Base-by-base conservation (phyloP, 2,329 filamentous ascomycete species). In the Mollisia scopiformis region DNA sequence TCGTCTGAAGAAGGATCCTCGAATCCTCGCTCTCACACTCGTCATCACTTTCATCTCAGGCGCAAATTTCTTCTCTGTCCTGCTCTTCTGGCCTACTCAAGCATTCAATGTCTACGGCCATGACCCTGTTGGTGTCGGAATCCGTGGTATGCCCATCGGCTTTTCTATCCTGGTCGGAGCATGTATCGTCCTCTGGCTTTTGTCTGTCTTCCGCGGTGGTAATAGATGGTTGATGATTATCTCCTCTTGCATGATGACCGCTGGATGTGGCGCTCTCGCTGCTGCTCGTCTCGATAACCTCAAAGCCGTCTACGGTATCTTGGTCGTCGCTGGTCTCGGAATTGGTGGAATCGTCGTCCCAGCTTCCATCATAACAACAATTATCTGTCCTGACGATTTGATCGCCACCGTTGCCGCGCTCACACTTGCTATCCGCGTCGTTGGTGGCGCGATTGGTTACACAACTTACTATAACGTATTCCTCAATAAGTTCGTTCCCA, bases 341-440 rank as follows among this genome's bases (percentile, higher is more conserved):
- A 85, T 90, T 4, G 88, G 88, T 6, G 88, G 85, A 1, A 87
- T 90, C 54, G 83, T 90, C 16, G 84, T 91, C 5, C 88, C 88
- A 88, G 35, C 85, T 1, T 86, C 84, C 1, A 88, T 90, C 66
- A 88, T 90, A 59, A 85, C 85, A 7, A 87, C 86, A 8, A 89
- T 90, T 67, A 86, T 90, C 66, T 89, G 86, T 62, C 87, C 88
- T 0, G 85, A 88, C 69, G 87, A 90, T 57, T 79, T 90, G 6
- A 90, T 91, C 64, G 88, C 86, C 7, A 90, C 88, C 1, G 81
- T 90, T 47, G 84, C 87, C 1, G 87, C 88, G 6, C 77, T 91
- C 23, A 90, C 88, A 0, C 81, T 91, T 35, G 83, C 86, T n/a
- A 84, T 91, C 65, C 86, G 88, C 35, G 86, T 89, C 57, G 81